Base-by-base conservation (phyloP, 164 flowering plant species). In the grape (Vitis vinifera) region DNA sequence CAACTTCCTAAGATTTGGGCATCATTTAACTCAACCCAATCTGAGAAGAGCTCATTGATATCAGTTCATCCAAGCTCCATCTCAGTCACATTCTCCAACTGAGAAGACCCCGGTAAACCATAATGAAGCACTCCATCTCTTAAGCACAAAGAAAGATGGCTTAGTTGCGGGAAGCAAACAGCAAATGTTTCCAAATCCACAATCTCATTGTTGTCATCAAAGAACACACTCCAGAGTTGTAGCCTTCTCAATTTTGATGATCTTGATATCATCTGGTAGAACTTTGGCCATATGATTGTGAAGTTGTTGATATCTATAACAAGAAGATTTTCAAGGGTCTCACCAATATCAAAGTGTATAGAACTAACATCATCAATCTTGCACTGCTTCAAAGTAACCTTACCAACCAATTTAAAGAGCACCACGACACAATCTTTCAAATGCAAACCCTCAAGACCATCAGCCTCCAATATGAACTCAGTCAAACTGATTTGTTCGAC, bases 341-440 rank as follows among this genome's bases (percentile, higher is more conserved):
- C 99, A 27, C 97, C 91, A 72, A 92, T 88, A 73, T 94, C 94
- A 63, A 94, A 83, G 78, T 91, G 91, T 47, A 84, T 75, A 37
- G 90, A 90, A 78, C 92, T 90, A 44, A 89, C 95, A 82, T 92
- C 96, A 76, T 94, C 98, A 66, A 94, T 80, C 79, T 81, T 87
- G 51, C 91, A 81, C 66, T 75, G 75, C 74, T 74, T 88, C 82
- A 92, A 76, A 16, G 85, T 74, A 37, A 91, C 94, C 67, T 92
- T 92, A 9, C 96, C 87, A 57, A 88, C 70, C 50, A 92, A 88
- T 79, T 91, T 92, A 71, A 92, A 90, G 31, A 75, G 71, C 73
- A 90, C 94, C 19, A 91, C 90, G 51, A 88, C 81, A 58, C 93
- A 92, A 71, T 91, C 94, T 75, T 88, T 91, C 49, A 94, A 69